Base-by-base conservation (phyloP, 495 filamentous ascomycete genomes). In the Penicillium pulvis region DNA sequence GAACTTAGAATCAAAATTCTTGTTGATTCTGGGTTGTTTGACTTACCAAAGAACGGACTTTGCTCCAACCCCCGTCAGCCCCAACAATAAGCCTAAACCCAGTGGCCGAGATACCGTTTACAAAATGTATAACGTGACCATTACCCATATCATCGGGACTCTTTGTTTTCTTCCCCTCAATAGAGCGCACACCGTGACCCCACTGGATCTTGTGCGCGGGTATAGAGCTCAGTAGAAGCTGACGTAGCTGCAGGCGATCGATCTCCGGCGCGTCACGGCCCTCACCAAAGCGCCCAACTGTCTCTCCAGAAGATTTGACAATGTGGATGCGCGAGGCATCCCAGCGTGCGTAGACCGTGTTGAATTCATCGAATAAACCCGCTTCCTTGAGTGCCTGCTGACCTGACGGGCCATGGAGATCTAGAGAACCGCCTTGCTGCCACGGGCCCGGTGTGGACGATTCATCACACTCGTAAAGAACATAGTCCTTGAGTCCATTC, bases 31-130 rank as follows among this genome's bases (percentile, higher is more conserved):
- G 41, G 14, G 10, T 33, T 33, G 41, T 43, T 33, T 16, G 1
- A 31, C 51, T 58, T 54, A 68, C 65, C 53, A 68, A 24, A 42
- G 64, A 64, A 23, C 85, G 74, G 1, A 83, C 76, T 57, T 76
- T 77, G 44, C 77, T 81, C 79, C 82, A 85, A 14, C 79, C 79
- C 9, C 85, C 85, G 59, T 87, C 85, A 6, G 83, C 83, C 16
- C 85, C 85, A 39, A 87, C 77, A 4, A 87, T 41, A 30, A 67
- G 58, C 5, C 39, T 24, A 20, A 67, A 63, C 8, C 58, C 55
- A 56, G 55, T 61, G 11, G 51, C 58, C 12, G 52, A 49, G 26
- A 17, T 54, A 7, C 60, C 64, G 51, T 67, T 56, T 3, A 14
- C 11, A 44, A 63, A 63, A 23, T 51, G 35, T 10, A 67, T 39